Conservation (phyloP, 2,329 filamentous ascomycete genomes). For the Calonectria crousiana region DNA sequence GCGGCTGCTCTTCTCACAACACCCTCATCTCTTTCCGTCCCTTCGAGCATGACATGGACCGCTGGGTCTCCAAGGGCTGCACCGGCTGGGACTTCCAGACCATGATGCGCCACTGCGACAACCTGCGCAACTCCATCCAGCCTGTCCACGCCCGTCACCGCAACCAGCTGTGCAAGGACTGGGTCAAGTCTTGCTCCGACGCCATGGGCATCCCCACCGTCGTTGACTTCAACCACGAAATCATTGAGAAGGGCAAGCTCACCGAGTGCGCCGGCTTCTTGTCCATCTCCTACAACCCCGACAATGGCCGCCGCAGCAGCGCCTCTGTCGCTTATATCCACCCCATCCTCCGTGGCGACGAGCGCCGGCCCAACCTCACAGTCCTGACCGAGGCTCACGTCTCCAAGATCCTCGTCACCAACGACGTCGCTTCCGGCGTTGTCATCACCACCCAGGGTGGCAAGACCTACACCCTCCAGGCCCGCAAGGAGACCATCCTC, state of each 20-base stretch:
- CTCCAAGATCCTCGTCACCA: conserved; percentile 79
- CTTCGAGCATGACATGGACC: conserved; percentile 87
- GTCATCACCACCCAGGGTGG: conserved; percentile 72
- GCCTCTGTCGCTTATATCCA: conserved; percentile 94
- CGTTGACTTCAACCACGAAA: conserved; percentile 88
- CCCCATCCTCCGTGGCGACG: conserved; percentile 85
- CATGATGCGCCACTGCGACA: conserved; percentile 85
- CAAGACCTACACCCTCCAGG: conserved; percentile 66
- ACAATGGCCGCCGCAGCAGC: conserved; percentile 85
- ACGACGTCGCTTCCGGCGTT: conserved; percentile 79
- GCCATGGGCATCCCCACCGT: conserved; percentile 86
- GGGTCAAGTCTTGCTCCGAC: conserved; percentile 83
- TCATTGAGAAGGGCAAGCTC: conserved; percentile 78
- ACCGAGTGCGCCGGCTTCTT: conserved; percentile 89
- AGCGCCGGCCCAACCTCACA: conserved; percentile 86
- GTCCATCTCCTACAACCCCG: conserved; percentile 91
- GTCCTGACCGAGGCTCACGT: conserved; percentile 92
- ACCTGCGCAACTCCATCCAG: conserved; percentile 89
- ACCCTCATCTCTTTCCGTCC: conserved; percentile 93
- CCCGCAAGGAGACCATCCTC: conserved; percentile 82
- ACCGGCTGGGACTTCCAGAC: conserved; percentile 89
- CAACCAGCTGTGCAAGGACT: conserved; percentile 93
- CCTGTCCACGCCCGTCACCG: conserved; percentile 87
- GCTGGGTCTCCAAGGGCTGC: conserved; percentile 86
- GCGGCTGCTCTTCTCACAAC: conserved; percentile 94